Percentiles rank a stretch among this genome's conserved stretches.
These are phyloP conservation scores for Aphanocladium album DNA, from an alignment of 2,329 filamentous ascomycete species.

Conservation along the genomic window DNA sequence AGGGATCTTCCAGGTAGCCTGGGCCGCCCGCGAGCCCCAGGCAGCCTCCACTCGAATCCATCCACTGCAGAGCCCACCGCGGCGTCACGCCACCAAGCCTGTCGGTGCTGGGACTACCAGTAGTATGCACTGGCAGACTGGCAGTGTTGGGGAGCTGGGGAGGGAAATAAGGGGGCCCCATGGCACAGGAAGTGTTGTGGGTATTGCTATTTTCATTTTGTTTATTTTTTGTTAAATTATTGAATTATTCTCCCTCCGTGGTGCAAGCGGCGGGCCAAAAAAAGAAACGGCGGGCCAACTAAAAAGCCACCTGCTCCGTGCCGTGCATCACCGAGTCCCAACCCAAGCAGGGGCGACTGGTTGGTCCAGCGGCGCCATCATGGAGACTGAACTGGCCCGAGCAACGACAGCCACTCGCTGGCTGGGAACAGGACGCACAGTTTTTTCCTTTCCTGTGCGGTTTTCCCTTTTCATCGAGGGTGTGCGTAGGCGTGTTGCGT, in stretches of 20 bases:
- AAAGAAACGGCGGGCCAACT: neutral
- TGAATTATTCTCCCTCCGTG: too few relatives aligned
- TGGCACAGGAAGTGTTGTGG: neutral
- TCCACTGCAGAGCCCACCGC: neutral
- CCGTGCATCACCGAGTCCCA: neutral
- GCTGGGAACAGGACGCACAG: neutral
- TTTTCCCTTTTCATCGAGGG: neutral
- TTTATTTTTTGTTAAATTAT: neutral
- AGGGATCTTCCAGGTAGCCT: too few relatives aligned
- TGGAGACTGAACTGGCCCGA: neutral
- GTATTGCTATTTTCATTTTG: neutral
- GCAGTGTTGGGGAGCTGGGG: too few relatives aligned
- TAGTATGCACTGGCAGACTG: too few relatives aligned
- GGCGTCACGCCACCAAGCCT: too few relatives aligned
- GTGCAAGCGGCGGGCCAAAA: too few relatives aligned
- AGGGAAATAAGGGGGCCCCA: neutral
- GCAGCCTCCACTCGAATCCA: neutral
- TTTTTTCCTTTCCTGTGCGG: neutral
- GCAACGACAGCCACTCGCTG: neutral
- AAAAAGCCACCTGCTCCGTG: slow-evolving; percentile 2
- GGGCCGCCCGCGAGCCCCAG: neutral
- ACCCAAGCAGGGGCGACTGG: neutral
- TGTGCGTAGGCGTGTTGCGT: neutral
- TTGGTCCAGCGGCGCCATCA: neutral
- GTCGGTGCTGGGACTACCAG: too few relatives aligned